Evolutionary conservation across 2,329 filamentous ascomycete species (phyloP), one percentile per base, ranked within the genome.

Genomic region (Scytalidium lignicola): DNA sequence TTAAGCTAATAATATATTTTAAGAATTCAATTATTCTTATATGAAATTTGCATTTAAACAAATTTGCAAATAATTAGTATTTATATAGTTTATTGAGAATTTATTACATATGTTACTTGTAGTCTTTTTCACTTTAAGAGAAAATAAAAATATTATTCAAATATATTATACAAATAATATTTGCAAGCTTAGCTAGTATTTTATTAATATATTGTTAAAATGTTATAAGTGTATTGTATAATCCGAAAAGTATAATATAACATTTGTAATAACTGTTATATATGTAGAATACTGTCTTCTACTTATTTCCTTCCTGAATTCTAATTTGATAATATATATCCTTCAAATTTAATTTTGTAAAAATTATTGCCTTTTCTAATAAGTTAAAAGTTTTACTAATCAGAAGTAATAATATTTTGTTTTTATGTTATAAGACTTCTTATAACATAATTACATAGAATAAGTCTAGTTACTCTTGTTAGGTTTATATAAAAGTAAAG

Each of bases 281-380:
- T 2, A 55, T 69, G n/a, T 47, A 20, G 48, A 70, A 72, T 1
- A 58, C 58, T n/a, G 55, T 70, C 50, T 64, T 68, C 58, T 53
- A 67, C 51, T 69, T 54, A 29, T 70, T 47, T 6, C 60, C 59
- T 54, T 58, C 22, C 19, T 52, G 55, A 19, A 71, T 68, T 10
- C 41, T 64, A 68, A 21, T n/a, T n/a, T n/a, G n/a, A n/a, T n/a
- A n/a, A n/a, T n/a, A n/a, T n/a, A n/a, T n/a, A n/a, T n/a, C n/a
- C n/a, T n/a, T n/a, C n/a, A n/a, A n/a, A n/a, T n/a, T n/a, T n/a
- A n/a, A n/a, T n/a, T n/a, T n/a, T n/a, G 57, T 67, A 46, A 65
- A 66, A 28, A 50, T 56, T 29, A 58, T 54, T 2, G 54, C 55
- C 21, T 53, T 46, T 2, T 43, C 22, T 8, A 72, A 32, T 1